Percentiles rank a stretch among this genome's conserved stretches.
Evolutionary conservation across 176 grass and related monocot species (phyloP).

Genomic region (Eleusine indica): DNA sequence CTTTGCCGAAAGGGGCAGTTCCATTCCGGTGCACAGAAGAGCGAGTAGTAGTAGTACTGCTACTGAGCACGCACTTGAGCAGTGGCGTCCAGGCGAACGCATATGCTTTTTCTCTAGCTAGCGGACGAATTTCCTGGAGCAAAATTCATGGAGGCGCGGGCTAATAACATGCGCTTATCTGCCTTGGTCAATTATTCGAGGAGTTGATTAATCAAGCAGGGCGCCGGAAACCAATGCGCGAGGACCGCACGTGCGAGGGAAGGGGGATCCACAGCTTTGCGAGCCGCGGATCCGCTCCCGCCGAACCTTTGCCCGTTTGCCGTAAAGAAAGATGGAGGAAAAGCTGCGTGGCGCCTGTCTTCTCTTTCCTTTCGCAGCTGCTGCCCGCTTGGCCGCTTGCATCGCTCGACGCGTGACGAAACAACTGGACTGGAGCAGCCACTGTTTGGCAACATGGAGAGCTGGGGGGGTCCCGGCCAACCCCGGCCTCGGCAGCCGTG

Average conservation of each 20-base stretch:
- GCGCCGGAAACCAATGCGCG: background rate
- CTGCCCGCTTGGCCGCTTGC: background rate
- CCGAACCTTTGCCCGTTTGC: no score
- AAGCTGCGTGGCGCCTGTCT: background rate
- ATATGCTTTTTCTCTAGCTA: background rate
- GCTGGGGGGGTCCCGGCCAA: background rate
- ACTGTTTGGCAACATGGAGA: conserved; percentile 5
- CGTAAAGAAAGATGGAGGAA: background rate
- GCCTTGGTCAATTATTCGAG: background rate
- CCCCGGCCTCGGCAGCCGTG: background rate
- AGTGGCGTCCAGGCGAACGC: no score
- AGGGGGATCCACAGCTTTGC: background rate
- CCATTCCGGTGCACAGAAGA: no score
- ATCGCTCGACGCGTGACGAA: background rate
- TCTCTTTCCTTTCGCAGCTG: background rate
- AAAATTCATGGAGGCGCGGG: no score
- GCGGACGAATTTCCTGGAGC: background rate
- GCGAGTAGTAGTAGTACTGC: no score
- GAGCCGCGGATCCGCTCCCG: background rate
- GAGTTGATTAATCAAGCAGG: no score
- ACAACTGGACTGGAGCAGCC: background rate
- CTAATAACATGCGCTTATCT: background rate
- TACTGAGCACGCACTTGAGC: no score
- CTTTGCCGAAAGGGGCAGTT: background rate
- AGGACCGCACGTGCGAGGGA: conserved; percentile 15